A percentile compares a stretch with the other conserved stretches of the same genome.
These are phyloP conservation scores for Malus domestica DNA, from an alignment of 306 rosid genomes.

Conservation along the genomic window DNA sequence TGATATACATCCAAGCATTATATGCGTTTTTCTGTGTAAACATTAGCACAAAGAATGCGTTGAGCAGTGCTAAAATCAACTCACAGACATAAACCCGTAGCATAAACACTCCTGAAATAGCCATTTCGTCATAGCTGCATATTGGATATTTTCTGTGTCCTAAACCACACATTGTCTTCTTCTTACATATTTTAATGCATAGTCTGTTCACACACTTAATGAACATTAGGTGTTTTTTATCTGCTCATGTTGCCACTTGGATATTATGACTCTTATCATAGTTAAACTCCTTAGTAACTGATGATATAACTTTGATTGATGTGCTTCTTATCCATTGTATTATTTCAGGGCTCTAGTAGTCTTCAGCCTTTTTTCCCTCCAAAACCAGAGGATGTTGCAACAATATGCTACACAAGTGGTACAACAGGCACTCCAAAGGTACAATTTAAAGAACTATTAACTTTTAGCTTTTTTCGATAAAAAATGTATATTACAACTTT, in stretches of 20 bases:
- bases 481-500: not conserved
- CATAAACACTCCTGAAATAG: not conserved
- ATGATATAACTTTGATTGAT: not conserved
- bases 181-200: not conserved
- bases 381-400: constrained; percentile 75
- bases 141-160: not conserved
- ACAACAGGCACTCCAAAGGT: constrained; percentile 99
- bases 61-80: not conserved
- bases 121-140: not conserved
- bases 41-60: not conserved
- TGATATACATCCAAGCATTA: not conserved
- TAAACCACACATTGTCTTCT: not conserved
- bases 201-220: not conserved
- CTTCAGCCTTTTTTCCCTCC: constrained; percentile 77
- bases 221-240: not conserved
- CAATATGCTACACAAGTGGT: constrained; percentile 97
- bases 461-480: not conserved
- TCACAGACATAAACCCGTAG: not conserved
- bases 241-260: not conserved
- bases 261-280: constrained; percentile 2
- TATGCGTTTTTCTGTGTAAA: not conserved
- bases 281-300: not conserved
- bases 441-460: constrained; percentile 1
- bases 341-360: constrained; percentile 65
- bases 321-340: constrained; percentile 25